These are phyloP conservation scores for Mycosphaerelloides madeirae DNA, from an alignment of 2,329 filamentous ascomycete genomes.

Conservation along the genomic window DNA sequence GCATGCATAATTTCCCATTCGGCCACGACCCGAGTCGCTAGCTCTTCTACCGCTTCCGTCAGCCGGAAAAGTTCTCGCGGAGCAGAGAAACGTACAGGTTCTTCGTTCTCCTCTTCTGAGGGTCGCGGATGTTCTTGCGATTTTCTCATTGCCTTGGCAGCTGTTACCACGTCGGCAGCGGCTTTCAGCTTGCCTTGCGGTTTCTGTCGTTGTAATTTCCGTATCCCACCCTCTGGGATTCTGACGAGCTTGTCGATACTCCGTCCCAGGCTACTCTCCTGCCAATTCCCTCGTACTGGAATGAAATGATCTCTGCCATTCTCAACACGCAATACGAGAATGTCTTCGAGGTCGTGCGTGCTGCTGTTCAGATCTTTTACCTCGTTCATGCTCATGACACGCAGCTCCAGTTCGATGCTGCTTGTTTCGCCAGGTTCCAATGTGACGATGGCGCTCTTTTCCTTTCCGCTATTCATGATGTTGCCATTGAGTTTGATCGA, in stretches of 20 bases:
- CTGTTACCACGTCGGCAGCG: conserved; percentile 12
- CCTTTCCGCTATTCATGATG: conserved; percentile 15
- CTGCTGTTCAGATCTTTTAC: conserved; percentile 67
- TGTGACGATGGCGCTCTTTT: conserved; percentile 50
- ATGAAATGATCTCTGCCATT: conserved; percentile 90
- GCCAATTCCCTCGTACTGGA: conserved; percentile 71
- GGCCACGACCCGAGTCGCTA: conserved; percentile 54
- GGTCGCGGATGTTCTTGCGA: conserved; percentile 1
- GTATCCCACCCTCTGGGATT: conserved; percentile 72
- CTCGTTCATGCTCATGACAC: conserved; percentile 59
- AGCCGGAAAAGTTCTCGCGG: conserved; percentile 85
- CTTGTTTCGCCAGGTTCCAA: conserved; percentile 82
- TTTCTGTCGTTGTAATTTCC: conserved; percentile 61
- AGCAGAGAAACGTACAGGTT: conserved; percentile 67
- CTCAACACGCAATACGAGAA: conserved; percentile 77
- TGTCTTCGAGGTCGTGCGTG: conserved; percentile 67
- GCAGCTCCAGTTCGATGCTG: conserved; percentile 62
- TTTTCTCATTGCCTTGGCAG: conserved; percentile 12
- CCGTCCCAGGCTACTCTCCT: conserved; percentile 74
- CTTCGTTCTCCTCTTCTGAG: conserved; percentile 12
- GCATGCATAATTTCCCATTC: conserved; percentile 57
- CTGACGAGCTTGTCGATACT: conserved; percentile 85
- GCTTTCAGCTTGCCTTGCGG: conserved; percentile 25
- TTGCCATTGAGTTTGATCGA: conserved; percentile 44
- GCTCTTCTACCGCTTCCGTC: conserved; percentile 69